Evolutionary conservation across 345 rosid genomes (phyloP), one percentile per base, ranked within the genome.

Genomic region (Rhizophora apiculata): DNA sequence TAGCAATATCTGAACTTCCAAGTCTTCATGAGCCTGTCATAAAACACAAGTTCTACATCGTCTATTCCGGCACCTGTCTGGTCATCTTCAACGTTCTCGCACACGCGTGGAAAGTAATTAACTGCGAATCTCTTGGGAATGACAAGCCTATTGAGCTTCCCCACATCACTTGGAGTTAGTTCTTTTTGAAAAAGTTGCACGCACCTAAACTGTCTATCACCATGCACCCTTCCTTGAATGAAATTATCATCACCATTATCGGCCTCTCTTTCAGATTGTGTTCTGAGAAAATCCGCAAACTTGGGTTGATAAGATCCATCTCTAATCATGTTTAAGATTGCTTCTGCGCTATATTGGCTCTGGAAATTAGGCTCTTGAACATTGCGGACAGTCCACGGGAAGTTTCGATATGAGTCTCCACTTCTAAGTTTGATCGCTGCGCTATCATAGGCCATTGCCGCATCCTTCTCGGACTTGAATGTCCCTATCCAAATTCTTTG

Each of bases 401-500:
- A 80, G 66, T 87, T 89, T n/a, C 95, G 72, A 26, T 84, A 81
- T 0, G 86, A 73, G 74, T 87, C 85, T 18, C 82, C 79, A 18
- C 68, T 67, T 1, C 91, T 68, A 5, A 89, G 78, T 76, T 82
- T 87, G 64, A 81, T 78, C 1, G 88, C 79, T 0, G 89, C 89
- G 55, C 88, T 87, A 52, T 89, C 95, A 59, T 89, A 89, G 3
- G 89, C 87, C 69, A 81, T 70, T 3, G 95, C 91, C 1, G 95
- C 95, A 63, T 87, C 91, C 26, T 52, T 69, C 79, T 85, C 86
- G 11, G 76, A 80, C 39, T 68, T 80, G 76, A 85, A 85, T 49
- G 89, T 85, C 24, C 89, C 89, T 21, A 85, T 68, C 89, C 89
- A 85, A 52, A 85, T 80, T 10, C 89, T 80, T 63, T 78, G 87